A percentile compares a stretch with the other conserved stretches of the same genome.
Evolutionary conservation across 768 basidiomycete genomes (phyloP).

Genomic region (Collybia nuda): DNA sequence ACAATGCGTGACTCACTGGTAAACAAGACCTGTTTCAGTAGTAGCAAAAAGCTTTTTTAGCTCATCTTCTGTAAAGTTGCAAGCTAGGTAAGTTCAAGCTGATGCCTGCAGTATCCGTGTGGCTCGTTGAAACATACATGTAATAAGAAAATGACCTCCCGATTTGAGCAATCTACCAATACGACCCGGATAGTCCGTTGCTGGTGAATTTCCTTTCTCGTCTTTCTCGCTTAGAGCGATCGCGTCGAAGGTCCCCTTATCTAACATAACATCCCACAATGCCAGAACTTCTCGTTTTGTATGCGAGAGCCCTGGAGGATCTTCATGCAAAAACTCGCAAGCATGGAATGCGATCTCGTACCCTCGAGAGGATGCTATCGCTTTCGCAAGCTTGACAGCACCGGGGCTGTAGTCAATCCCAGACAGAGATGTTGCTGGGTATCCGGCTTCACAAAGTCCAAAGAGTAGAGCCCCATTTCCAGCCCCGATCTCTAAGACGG

Average conservation of each 20-base stretch:
- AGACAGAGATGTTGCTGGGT: constrained; percentile 45
- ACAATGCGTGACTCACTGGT: constrained; percentile 51
- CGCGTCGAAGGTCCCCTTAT: constrained; percentile 90
- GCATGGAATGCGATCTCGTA: constrained; percentile 50
- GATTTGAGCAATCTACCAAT: constrained; percentile 58
- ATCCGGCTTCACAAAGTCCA: constrained; percentile 67
- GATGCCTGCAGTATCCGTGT: no score
- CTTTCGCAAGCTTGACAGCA: constrained; percentile 62
- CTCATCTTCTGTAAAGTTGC: constrained; percentile 85
- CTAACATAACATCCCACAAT: constrained; percentile 73
- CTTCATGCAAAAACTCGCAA: constrained; percentile 66
- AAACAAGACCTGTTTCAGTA: constrained; percentile 48
- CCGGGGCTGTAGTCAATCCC: constrained; percentile 81
- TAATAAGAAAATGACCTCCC: constrained; percentile 74
- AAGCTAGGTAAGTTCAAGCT: constrained; percentile 41
- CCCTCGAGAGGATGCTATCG: constrained; percentile 51
- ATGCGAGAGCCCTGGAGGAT: constrained; percentile 35
- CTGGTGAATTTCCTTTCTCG: constrained; percentile 49
- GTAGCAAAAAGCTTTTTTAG: constrained; percentile 52
- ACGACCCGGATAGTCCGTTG: constrained; percentile 58
- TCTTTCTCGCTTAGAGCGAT: constrained; percentile 72
- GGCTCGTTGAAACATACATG: constrained; percentile 50
- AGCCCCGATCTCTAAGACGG: constrained; percentile 73
- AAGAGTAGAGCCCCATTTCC: constrained; percentile 81
- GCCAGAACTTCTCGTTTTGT: constrained; percentile 19